Evolutionary conservation across 2,329 filamentous ascomycete species (phyloP), one percentile per base, ranked within the genome.

Genomic region (Paraconiothyrium sp.): DNA sequence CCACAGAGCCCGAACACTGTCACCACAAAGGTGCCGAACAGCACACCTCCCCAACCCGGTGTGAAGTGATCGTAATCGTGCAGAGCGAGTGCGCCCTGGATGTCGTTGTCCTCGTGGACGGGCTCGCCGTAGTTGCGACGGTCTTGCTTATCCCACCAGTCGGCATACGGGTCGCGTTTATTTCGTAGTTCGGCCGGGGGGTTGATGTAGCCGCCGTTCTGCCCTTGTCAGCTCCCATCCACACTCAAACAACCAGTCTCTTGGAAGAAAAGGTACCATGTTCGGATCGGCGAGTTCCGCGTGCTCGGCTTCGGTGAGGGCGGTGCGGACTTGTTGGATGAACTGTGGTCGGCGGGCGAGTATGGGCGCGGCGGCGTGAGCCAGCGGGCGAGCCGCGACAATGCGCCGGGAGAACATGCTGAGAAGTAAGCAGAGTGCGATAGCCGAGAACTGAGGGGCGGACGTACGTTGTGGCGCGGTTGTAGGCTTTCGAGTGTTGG

Each of bases 61-160:
- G 86, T 90, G 74, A 88, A 87, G 85, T 95, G 94, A 59, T 89
- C 95, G 83, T 99, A 98, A 73, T 94, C 90, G 79, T 95, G 89
- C 2, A 93, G 89, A 54, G 92, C 91, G 82, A 99, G 94, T 67
- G 97, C 90, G 71, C 93, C 94, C 60, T 98, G 85, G 60, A 93
- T 86, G 79, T 99, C 96, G 80, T 97, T 91, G 80, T 99, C 95
- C 81, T 99, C 96, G 80, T 99, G 94, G 56, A 97, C 89, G 13
- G 94, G 92, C 81, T 99, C 96, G 80, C 94, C 94, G 78, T 92
- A 98, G 86, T 99, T 98, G 75, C 95, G 89, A 78, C 94, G 90
- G 81, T 98, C 95, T 83, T 99, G 95, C 80, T 93, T 91, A 82
- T 99, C 94, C 92, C 93, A 98, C 93, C 93, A 99, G 77, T 92